Conservation (phyloP, 2,329 filamentous ascomycete species). For the Pseudogymnoascus sp. region DNA sequence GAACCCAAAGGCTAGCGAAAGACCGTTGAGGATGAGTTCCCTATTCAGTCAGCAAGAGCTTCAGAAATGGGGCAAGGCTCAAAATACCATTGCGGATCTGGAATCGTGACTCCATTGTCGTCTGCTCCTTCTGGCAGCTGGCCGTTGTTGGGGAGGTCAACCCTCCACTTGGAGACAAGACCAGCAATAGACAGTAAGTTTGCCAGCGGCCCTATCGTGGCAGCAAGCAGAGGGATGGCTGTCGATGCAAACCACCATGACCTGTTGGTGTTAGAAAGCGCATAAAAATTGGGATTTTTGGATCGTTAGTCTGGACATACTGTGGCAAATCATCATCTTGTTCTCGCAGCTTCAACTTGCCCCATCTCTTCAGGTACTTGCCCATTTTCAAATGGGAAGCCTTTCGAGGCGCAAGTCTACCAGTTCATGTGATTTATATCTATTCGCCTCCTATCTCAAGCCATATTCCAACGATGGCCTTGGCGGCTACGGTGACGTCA, state of each 20-base stretch:
- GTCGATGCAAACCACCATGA: constrained; percentile 35
- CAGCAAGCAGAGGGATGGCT: constrained; percentile 51
- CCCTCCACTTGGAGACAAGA: constrained; percentile 55
- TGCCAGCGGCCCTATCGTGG: constrained; percentile 61
- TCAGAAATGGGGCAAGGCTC: background rate
- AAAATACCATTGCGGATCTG: constrained; percentile 52
- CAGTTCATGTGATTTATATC: constrained; percentile 9
- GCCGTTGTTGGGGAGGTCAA: constrained; percentile 38
- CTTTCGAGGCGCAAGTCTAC: constrained; percentile 3
- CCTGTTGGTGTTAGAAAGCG: constrained; percentile 16
- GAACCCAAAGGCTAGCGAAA: constrained; percentile 56
- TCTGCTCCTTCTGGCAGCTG: constrained; percentile 37
- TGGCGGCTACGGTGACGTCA: background rate
- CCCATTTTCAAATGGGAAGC: background rate
- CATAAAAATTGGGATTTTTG: background rate
- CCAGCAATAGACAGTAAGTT: constrained; percentile 62
- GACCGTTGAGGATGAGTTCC: constrained; percentile 54
- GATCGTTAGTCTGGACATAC: constrained; percentile 16
- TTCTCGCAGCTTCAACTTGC: constrained; percentile 26
- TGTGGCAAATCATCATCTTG: constrained; percentile 29
- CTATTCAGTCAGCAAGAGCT: constrained; percentile 26
- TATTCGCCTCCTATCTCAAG: background rate
- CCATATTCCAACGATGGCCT: background rate
- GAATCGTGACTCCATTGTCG: constrained; percentile 42
- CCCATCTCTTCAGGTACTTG: constrained; percentile 11